phyloP scores from a whole-genome alignment of 1,284 basidiomycete species.

The Exobasidium rhododendri region DNA sequence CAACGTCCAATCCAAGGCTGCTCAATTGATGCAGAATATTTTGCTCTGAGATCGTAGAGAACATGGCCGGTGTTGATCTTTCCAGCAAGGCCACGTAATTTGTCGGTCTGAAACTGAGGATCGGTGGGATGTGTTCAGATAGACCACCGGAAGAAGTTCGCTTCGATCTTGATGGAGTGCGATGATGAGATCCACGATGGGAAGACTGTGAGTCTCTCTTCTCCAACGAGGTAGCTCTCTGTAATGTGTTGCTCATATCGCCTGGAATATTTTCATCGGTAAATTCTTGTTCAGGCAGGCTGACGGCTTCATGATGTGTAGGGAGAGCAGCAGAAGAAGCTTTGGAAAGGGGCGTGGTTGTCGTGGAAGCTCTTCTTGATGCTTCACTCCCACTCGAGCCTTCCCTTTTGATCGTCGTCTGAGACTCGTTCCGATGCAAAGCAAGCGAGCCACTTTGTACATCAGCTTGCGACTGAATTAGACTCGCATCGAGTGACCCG shows the following conservation, averaged over 20 bases:
- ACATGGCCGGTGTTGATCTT: constrained; percentile 72
- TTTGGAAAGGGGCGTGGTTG: neutral
- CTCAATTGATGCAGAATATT: constrained; percentile 74
- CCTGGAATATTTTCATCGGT: neutral
- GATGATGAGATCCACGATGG: constrained; percentile 58
- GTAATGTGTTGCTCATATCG: neutral
- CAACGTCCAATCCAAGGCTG: constrained; percentile 80
- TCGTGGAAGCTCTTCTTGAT: constrained; percentile 1
- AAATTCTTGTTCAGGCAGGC: neutral
- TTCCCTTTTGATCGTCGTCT: constrained; percentile 56
- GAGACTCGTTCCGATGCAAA: constrained; percentile 55
- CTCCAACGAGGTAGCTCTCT: constrained; percentile 18
- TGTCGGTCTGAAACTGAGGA: constrained; percentile 41
- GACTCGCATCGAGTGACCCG: neutral
- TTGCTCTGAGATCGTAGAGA: constrained; percentile 74
- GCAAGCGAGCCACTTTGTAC: constrained; percentile 12
- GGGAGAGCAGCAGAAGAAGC: constrained; percentile 23
- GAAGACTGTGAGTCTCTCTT: constrained; percentile 34
- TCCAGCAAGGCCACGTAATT: constrained; percentile 70
- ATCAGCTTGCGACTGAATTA: neutral
- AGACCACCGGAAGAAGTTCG: constrained; percentile 70
- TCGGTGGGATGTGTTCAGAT: constrained; percentile 41
- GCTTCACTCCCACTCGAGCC: constrained; percentile 39
- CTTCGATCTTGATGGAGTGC: constrained; percentile 90
- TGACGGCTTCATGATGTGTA: constrained; percentile 35